Evolutionary conservation across 1,284 basidiomycete genomes (phyloP), one percentile per base, ranked within the genome.

Genomic region (Erythrobasidium hasegawianum): DNA sequence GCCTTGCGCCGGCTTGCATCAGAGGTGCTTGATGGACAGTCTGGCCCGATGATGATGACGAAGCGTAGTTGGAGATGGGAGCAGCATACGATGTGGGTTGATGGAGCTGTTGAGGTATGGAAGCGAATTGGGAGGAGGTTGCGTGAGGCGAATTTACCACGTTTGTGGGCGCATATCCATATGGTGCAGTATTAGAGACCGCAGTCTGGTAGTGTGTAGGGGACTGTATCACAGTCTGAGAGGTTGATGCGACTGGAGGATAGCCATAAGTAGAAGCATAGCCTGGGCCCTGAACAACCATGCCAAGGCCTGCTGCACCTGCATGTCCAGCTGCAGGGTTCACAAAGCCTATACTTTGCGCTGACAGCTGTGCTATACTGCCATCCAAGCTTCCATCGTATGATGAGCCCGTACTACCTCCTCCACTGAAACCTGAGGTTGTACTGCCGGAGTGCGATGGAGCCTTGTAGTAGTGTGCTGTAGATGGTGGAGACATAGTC

Each of bases 401-500:
- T 24, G 59, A 61, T 14, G 59, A 61, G 1, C 59, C 59, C 1
- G 26, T 39, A 16, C 45, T 52, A 33, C 59, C 33, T 33, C 33
- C 33, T 33, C 59, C 13, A 18, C 59, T 5, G 40, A 61, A 54
- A 49, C 59, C 59, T 50, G 59, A 61, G 1, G 59, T 61, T 4
- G 59, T 59, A 20, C 58, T 59, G 5, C 58, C 58, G 29, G 58
- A 59, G 38, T 59, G 58, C 16, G 58, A 59, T 8, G 58, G 41
- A 1, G 52, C 49, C 26, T 49, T 43, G 45, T 52, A 50, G 20
- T 50, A 39, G 13, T 27, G 52, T 22, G 58, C 24, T 24, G 45
- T 18, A 4, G 58, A 49, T 26, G 57, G 29, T 41, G 43, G 18
- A 50, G 58, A 49, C 14, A 22, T 16, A 2, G 45, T 10, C 3